Evolutionary conservation across 257 asterid genomes (phyloP), one percentile per base, ranked within the genome.

Genomic region (Echium plantagineum): DNA sequence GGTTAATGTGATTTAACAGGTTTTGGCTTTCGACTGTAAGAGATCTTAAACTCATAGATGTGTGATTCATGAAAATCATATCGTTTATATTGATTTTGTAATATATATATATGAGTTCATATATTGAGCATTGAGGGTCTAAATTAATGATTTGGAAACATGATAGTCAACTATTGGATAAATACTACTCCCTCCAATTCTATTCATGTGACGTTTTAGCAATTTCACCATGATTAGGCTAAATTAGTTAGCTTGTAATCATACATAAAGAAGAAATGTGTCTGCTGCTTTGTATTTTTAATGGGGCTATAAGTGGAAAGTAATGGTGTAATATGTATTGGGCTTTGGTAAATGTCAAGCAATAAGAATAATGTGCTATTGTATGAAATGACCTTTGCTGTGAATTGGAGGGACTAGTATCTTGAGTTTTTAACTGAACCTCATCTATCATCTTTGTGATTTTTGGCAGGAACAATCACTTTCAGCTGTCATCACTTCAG

Each of bases 401-500:
- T n/a, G n/a, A n/a, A n/a, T n/a, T n/a, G n/a, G n/a, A n/a, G n/a
- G n/a, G n/a, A n/a, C n/a, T 56, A 56, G n/a, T 22, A 6, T 56
- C 17, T 21, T 21, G 3, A 28, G 9, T 21, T 9, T 22, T 56
- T 6, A 24, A 56, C 15, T 21, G 15, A 13, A 13, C 10, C 3
- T 31, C 30, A 63, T 5, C 19, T 2, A 10, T 8, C 22, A 21
- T 59, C 57, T 17, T 20, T 52, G 9, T 58, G 42, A 62, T 67
- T 73, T 72, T 69, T 72, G 66, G 66, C 89, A 91, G 98, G 98
- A 91, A 76, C 94, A 78, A 46, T 88, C 96, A 72, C 76, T 91
- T 72, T 88, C 98, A 52, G 87, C 96, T 68, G 93, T 88, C 68
- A 81, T 88, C 65, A 88, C 85, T 55, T 88, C 96, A 68, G 96